Base-by-base conservation (phyloP, 2,329 filamentous ascomycete genomes). In the Nannizziopsis barbatae region DNA sequence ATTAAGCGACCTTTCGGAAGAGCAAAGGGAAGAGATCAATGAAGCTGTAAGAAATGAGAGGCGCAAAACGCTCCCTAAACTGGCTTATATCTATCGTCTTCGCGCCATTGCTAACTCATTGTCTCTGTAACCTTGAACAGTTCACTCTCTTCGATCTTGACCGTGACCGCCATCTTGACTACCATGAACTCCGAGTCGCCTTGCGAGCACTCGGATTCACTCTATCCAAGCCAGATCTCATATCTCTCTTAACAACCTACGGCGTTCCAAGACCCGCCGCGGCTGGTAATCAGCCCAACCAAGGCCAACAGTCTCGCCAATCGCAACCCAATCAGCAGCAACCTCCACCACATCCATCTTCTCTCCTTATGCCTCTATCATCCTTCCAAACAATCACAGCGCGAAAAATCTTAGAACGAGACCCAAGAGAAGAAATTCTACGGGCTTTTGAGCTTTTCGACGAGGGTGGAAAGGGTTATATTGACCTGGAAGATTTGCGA, bases 81-180 rank as follows among this genome's bases (percentile, higher is more conserved):
- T 9, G 31, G 32, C 30, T 36, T 9, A 22, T 17, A 9, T 32
- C 43, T 17, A 10, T 8, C 42, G 22, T 9, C 42, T 31, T 20
- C n/a, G 10, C 14, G 40, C 22, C 12, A 18, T 27, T 27, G 22
- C 22, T 27, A 27, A 27, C 7, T 3, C 22, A 27, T 27, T 7
- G 22, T 27, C 22, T 27, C 22, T 27, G 22, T 3, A 27, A 4
- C 3, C 7, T 7, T 27, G 22, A 38, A 37, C 56, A 94, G 84
- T 96, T 96, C 68, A 82, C 83, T 53, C 81, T 96, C 56, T 96
- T 98, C 75, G 92, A 96, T 66, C 84, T 95, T 61, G 90, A 96
- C 74, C 90, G 93, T 65, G 89, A 96, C 71, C 79, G 82, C 41
- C 81, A 85, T 67, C 86, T 98, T 62, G 90, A 96, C 72, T 96